Conservation (phyloP, 352 stramenopile species). For the Phytopythium mirpurense region DNA sequence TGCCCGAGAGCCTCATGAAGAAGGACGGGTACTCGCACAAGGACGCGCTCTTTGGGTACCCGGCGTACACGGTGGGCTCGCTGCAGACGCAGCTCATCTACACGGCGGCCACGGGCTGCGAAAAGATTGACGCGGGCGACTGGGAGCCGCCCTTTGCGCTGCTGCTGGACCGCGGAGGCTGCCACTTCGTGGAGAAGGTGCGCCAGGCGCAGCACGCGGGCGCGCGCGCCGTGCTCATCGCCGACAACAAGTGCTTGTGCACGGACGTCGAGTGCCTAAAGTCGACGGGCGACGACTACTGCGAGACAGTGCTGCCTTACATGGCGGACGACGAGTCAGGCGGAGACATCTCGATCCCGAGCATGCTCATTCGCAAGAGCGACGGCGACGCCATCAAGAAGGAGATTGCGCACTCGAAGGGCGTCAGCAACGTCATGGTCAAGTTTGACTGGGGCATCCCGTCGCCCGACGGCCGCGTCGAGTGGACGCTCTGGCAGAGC, state of each 20-base stretch:
- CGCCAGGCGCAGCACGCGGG: conserved; percentile 89
- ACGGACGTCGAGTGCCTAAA: conserved; percentile 70
- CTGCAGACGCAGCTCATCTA: conserved; percentile 90
- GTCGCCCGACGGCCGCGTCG: conserved; percentile 91
- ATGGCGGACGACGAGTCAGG: conserved; percentile 95
- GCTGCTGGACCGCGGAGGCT: conserved; percentile 94
- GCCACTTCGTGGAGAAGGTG: conserved; percentile 96
- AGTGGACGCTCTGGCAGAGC: conserved; percentile 96
- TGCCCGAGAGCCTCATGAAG: conserved; percentile 86
- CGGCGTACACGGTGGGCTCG: conserved; percentile 87
- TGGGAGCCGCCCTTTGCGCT: conserved; percentile 94
- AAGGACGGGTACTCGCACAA: conserved; percentile 94
- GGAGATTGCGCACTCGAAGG: conserved; percentile 69
- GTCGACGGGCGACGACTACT: conserved; percentile 75
- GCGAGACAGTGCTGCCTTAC: conserved; percentile 85
- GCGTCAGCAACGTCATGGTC: conserved; percentile 91
- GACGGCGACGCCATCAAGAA: conserved; percentile 94
- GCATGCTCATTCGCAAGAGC: conserved; percentile 94
- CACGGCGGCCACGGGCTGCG: conserved; percentile 65
- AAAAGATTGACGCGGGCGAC: conserved; percentile 71
- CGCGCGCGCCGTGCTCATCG: conserved; percentile 93
- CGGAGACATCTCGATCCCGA: conserved; percentile 96
- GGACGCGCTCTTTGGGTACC: conserved; percentile 95
- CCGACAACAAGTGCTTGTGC: conserved; percentile 96
- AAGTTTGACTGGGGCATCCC: conserved; percentile 95